These are phyloP conservation scores for Pichia terricola DNA, from an alignment of 1,139 yeast genomes.

Conservation along the genomic window DNA sequence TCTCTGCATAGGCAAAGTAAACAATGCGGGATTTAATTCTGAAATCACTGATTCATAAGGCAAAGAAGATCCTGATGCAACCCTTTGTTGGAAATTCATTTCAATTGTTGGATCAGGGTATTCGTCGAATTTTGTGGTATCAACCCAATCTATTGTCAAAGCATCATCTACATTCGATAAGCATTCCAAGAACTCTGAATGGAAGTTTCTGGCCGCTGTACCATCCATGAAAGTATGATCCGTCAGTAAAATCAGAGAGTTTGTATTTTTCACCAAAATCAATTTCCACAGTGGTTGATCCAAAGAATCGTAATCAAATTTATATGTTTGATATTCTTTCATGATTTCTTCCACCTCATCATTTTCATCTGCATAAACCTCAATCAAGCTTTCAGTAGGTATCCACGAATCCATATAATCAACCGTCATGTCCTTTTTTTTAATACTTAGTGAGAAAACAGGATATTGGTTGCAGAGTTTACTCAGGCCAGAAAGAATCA, in stretches of 20 bases:
- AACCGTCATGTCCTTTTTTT: background rate
- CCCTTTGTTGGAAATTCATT: conserved; percentile 3
- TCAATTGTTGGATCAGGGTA: conserved; percentile 8
- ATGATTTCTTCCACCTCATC: background rate
- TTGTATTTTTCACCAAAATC: conserved; percentile 3
- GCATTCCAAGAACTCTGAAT: conserved; percentile 9
- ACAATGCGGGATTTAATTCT: conserved; percentile 1
- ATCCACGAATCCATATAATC: background rate
- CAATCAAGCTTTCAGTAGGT: background rate
- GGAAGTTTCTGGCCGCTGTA: conserved; percentile 29
- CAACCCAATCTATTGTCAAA: background rate
- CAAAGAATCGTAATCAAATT: conserved; percentile 1
- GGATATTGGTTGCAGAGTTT: conserved; percentile 2
- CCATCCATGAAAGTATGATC: conserved; percentile 35
- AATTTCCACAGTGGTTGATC: conserved; percentile 13
- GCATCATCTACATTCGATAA: background rate
- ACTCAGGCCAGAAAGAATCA: background rate
- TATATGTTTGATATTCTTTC: background rate
- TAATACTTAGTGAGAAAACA: conserved; percentile 3
- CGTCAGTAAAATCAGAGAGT: conserved; percentile 23
- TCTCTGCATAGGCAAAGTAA: conserved; percentile 1
- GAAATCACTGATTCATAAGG: background rate
- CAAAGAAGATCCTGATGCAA: background rate
- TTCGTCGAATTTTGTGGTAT: conserved; percentile 1
- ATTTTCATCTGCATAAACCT: background rate